Evolutionary conservation across 257 asterid species (phyloP), one percentile per base, ranked within the genome.

Genomic region (Jacaranda mimosifolia): DNA sequence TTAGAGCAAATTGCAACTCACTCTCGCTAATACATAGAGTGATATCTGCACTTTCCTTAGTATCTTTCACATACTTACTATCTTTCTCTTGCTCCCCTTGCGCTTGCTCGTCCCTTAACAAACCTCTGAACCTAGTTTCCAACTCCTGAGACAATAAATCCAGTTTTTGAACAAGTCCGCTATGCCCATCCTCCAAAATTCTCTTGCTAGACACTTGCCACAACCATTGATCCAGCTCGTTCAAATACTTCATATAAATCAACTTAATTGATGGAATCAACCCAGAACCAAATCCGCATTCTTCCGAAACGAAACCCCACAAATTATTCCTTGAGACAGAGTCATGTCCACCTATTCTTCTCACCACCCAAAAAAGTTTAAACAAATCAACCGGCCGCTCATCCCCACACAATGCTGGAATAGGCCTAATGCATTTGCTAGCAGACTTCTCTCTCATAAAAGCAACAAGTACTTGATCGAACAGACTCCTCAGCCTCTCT

Each of bases 341-440:
- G 32, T 77, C 81, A 55, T 87, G 78, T 14, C 97, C 97, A 2
- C 96, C 98, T 9, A 81, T 45, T 72, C 79, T 87, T 85, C 90
- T 81, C 43, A 88, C 96, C 9, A 83, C 85, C 89, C 92, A 89
- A 53, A 87, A 91, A 26, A 93, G 91, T 70, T 85, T 87, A 82
- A 88, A 87, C 86, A 93, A 85, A 84, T 91, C 96, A 19, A 91
- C 69, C 4, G 82, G 83, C 74, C 70, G 38, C 64, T 91, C 97
- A 38, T 83, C 78, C 39, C 91, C 82, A 62, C 81, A 82, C 70
- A 89, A 62, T 36, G 80, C 87, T 1, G 96, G 96, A 52, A 88
- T 67, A 68, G 94, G 88, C 87, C 87, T 84, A 42, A 75, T 42
- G 57, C 83, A 46, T 63, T 77, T 85, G 6, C 72, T 49, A 32